These are phyloP conservation scores for Podospora sp. DNA, from an alignment of 495 filamentous ascomycete genomes.

Conservation along the genomic window DNA sequence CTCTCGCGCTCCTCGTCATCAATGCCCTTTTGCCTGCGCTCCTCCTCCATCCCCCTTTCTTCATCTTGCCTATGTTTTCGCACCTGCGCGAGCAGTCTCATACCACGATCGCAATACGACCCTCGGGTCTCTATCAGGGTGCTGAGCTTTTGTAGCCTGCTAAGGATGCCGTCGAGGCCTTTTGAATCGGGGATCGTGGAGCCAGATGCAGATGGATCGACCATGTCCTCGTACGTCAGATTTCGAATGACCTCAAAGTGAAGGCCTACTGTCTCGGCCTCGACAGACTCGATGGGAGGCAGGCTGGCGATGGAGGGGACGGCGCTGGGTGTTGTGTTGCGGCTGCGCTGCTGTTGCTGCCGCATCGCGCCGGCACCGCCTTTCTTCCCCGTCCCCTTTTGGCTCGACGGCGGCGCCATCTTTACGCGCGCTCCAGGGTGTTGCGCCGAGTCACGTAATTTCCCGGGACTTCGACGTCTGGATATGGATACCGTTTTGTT, in stretches of 20 bases:
- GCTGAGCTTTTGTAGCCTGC: conserved; percentile 66
- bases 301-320: conserved; percentile 52
- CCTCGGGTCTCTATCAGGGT: conserved; percentile 66
- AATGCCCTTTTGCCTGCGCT: conserved; percentile 41
- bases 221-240: conserved; percentile 70
- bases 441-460: neutral
- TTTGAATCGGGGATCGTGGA: conserved; percentile 73
- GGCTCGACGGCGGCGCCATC: conserved; percentile 57
- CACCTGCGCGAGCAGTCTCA: conserved; percentile 67
- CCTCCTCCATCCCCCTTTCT: conserved; percentile 44
- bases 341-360: conserved; percentile 64
- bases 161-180: conserved; percentile 67
- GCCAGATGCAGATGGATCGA: conserved; percentile 63
- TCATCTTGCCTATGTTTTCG: conserved; percentile 62
- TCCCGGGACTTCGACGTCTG: neutral
- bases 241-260: conserved; percentile 51
- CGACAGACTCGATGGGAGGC: conserved; percentile 57
- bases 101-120: conserved; percentile 67
- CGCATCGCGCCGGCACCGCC: conserved; percentile 64
- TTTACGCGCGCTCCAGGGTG: neutral
- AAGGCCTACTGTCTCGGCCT: conserved; percentile 67
- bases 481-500: neutral
- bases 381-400: conserved; percentile 79
- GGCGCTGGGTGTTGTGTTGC: conserved; percentile 81
- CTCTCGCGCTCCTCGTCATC: conserved; percentile 53